Conservation (phyloP, 2,329 filamentous ascomycete genomes). For the Davidsoniella virescens region DNA sequence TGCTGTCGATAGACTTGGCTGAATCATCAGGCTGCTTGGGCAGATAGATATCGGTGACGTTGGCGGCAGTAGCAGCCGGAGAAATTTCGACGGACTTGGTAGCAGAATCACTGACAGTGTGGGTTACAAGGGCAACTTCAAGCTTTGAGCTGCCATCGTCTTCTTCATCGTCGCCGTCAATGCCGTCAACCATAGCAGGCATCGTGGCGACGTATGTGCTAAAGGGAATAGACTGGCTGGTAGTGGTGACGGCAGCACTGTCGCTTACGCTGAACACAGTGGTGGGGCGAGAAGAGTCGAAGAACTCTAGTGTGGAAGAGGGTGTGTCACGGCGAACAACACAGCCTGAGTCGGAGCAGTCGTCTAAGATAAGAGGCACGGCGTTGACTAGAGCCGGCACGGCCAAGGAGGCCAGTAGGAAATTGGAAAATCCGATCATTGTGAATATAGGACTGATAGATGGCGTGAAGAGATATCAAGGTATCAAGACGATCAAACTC, state of each 20-base stretch:
- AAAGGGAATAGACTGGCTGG: background rate
- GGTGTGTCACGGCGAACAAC: background rate
- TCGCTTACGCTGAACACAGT: background rate
- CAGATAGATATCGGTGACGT: slow-evolving; percentile 14
- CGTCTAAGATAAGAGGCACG: background rate
- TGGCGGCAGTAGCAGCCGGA: background rate
- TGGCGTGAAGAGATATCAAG: background rate
- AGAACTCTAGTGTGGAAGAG: background rate
- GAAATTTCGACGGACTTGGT: background rate
- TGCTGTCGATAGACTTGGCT: slow-evolving; percentile 12
- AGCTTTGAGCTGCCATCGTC: too few species aligned
- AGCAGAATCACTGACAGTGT: too few species aligned
- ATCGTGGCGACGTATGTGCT: too few species aligned
- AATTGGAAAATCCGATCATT: slow-evolving; percentile 7
- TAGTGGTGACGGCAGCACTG: background rate
- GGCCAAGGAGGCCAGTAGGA: slow-evolving; percentile 8
- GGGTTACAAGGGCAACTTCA: background rate
- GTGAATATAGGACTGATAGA: background rate
- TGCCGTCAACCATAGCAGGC: too few species aligned
- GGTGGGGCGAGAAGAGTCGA: background rate
- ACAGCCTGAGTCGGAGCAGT: background rate
- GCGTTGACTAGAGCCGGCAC: slow-evolving; percentile 4
- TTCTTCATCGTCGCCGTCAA: too few species aligned
- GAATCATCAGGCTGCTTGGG: slow-evolving; percentile 14
- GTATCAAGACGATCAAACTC: background rate